phyloP scores from a whole-genome alignment of 352 stramenopile species.

The Globisporangium takayamanum region DNA sequence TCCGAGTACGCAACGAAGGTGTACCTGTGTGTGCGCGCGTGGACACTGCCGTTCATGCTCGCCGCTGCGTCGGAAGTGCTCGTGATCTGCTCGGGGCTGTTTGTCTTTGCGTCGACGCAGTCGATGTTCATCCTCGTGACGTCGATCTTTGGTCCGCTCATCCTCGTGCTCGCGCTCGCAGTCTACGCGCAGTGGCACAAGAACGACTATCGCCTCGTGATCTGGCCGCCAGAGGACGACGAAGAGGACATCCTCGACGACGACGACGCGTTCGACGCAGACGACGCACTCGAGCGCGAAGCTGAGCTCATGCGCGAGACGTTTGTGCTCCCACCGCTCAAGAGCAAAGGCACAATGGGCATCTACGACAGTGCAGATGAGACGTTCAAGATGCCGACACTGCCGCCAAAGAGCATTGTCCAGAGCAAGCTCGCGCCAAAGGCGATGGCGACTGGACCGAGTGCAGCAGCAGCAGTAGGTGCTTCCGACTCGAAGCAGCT shows the following conservation, averaged over 20 bases:
- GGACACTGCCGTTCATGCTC: constrained; percentile 74
- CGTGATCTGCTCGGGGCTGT: constrained; percentile 74
- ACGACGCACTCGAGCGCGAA: constrained; percentile 67
- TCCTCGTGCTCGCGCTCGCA: constrained; percentile 69
- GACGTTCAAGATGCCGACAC: constrained; percentile 75
- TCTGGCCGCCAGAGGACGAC: constrained; percentile 76
- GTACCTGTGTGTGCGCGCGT: constrained; percentile 57
- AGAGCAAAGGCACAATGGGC: constrained; percentile 45
- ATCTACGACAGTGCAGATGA: constrained; percentile 53
- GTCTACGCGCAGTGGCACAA: constrained; percentile 73
- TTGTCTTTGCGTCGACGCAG: constrained; percentile 70
- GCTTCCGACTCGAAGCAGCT: neutral
- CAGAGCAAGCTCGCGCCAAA: constrained; percentile 11
- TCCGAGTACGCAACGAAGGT: constrained; percentile 71
- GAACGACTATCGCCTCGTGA: constrained; percentile 80
- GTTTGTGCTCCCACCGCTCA: constrained; percentile 74
- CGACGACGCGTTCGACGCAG: constrained; percentile 66
- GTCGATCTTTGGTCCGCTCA: constrained; percentile 66
- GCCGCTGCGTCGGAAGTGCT: constrained; percentile 71
- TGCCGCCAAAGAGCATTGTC: constrained; percentile 48
- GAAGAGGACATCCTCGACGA: constrained; percentile 77
- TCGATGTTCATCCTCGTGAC: constrained; percentile 77
- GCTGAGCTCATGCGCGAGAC: constrained; percentile 65
- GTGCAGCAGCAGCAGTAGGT: neutral
- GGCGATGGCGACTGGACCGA: constrained; percentile 1